Base-by-base conservation (phyloP, 1,284 basidiomycete genomes). In the Phylloboletellus chloephorus region DNA sequence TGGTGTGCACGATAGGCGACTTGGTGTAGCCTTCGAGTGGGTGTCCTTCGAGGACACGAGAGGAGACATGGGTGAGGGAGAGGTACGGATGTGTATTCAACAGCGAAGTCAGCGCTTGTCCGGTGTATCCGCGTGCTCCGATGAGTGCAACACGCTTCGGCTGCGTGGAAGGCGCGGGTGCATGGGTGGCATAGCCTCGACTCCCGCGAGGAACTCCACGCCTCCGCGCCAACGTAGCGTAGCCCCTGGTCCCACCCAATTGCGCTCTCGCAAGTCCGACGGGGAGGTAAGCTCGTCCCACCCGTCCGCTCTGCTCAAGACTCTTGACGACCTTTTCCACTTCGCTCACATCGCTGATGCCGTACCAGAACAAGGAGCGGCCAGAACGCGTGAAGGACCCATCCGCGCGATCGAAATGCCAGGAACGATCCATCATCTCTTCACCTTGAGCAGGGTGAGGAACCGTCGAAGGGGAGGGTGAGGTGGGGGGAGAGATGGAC, bases 341-440 rank as follows among this genome's bases (percentile, higher is more conserved):
- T 66, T 98, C 94, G 46, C 78, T 77, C 25, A 97, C 83, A 56
- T 96, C 91, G 54, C 87, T 83, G 30, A 98, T 77, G 40, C 95
- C 95, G 62, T 96, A 98, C 92, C 95, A 98, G 78, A 97, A 98
- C 59, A 99, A 69, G 58, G 83, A 92, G 63, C 76, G 80, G 32
- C 95, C 93, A 23, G 90, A 90, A 40, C 96, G 78, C 9, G 94
- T 96, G 72, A 99, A 99, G 66, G 88, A 91, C 7, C 95, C 95
- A 54, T 98, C 95, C 1, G 95, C 92, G 42, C 92, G 82, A 72
- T 99, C 96, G 61, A 97, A 99, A 71, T 99, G 95, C 95, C 95
- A 99, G 2, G 87, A 80, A 29, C 94, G 82, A 69, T 96, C 85
- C 31, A 57, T 50, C 43, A 59, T 60, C 71, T 98, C 95, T 64